Conservation (phyloP, 495 filamentous ascomycete genomes). For the Ramalina peruviana region DNA sequence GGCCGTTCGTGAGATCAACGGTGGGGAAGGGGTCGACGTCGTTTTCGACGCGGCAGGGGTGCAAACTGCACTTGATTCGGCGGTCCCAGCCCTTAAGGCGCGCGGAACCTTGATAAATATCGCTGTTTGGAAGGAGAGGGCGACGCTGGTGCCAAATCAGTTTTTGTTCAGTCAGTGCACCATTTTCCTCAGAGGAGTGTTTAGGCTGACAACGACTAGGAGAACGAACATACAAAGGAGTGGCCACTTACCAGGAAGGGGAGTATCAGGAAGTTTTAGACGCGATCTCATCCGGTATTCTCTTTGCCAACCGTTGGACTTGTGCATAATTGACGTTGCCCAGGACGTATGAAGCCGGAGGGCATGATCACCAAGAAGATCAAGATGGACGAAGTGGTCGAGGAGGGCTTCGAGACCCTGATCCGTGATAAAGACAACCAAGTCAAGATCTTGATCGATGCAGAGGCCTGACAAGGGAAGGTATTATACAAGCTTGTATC, state of each 20-base stretch:
- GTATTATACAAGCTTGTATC: not conserved
- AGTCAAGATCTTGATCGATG: conserved; percentile 38
- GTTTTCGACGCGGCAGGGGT: conserved; percentile 47
- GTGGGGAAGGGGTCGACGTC: conserved; percentile 37
- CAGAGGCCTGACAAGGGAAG: not conserved
- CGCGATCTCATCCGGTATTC: conserved; percentile 33
- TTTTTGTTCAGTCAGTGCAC: conserved; percentile 28
- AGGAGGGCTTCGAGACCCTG: conserved; percentile 41
- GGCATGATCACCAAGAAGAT: conserved; percentile 47
- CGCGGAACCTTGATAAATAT: conserved; percentile 48
- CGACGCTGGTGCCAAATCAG: conserved; percentile 33
- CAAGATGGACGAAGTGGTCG: conserved; percentile 37
- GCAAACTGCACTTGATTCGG: conserved; percentile 33
- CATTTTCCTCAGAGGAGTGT: not conserved
- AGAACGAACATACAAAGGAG: conserved; percentile 28
- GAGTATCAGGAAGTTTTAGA: conserved; percentile 42
- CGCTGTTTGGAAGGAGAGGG: conserved; percentile 44
- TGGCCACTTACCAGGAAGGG: conserved; percentile 38
- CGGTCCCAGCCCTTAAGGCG: conserved; percentile 32
- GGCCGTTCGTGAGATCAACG: conserved; percentile 30
- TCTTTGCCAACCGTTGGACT: not conserved
- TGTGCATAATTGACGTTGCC: not conserved
- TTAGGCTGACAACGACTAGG: not conserved
- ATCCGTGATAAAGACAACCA: conserved; percentile 43
- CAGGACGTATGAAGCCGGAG: conserved; percentile 38